Evolutionary conservation across 2,329 filamentous ascomycete genomes (phyloP).

Genomic region (Exophiala xenobiotica): DNA sequence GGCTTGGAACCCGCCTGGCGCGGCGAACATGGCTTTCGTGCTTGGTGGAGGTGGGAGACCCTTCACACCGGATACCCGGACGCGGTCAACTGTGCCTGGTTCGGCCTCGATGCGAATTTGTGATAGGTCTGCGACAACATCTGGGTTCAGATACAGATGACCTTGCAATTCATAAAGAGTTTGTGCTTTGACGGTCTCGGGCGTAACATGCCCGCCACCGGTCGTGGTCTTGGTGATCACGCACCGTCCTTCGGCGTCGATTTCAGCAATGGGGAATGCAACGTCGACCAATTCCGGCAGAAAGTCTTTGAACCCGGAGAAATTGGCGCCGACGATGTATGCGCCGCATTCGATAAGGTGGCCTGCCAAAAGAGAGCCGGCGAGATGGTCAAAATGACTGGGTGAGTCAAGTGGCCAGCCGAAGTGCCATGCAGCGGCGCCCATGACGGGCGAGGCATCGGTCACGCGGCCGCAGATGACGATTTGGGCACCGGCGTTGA

Average conservation of each 20-base stretch:
- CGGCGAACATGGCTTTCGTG: constrained; percentile 52
- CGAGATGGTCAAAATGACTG: constrained; percentile 24
- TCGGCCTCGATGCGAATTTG: constrained; percentile 38
- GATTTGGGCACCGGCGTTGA: constrained; percentile 33
- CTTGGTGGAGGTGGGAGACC: constrained; percentile 48
- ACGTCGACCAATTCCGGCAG: constrained; percentile 38
- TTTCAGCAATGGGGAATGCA: constrained; percentile 50
- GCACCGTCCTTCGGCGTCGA: constrained; percentile 45
- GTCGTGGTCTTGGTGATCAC: constrained; percentile 49
- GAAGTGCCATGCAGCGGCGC: constrained; percentile 28
- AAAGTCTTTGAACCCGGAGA: constrained; percentile 39
- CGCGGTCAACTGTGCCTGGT: constrained; percentile 35
- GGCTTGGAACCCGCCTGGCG: constrained; percentile 50
- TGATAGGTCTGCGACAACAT: constrained; percentile 47
- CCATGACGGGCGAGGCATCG: constrained; percentile 32
- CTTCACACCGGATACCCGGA: constrained; percentile 42
- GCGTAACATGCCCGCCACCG: constrained; percentile 41
- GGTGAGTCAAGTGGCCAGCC: constrained; percentile 6
- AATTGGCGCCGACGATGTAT: constrained; percentile 26
- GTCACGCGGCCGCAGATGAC: constrained; percentile 36
- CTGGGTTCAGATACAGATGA: constrained; percentile 47
- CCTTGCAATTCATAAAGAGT: constrained; percentile 52
- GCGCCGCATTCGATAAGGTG: constrained; percentile 37
- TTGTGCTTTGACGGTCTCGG: constrained; percentile 44
- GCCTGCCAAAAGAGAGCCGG: constrained; percentile 30